phyloP scores from a whole-genome alignment of 139 green algal genomes.

The Volvox africanus region DNA sequence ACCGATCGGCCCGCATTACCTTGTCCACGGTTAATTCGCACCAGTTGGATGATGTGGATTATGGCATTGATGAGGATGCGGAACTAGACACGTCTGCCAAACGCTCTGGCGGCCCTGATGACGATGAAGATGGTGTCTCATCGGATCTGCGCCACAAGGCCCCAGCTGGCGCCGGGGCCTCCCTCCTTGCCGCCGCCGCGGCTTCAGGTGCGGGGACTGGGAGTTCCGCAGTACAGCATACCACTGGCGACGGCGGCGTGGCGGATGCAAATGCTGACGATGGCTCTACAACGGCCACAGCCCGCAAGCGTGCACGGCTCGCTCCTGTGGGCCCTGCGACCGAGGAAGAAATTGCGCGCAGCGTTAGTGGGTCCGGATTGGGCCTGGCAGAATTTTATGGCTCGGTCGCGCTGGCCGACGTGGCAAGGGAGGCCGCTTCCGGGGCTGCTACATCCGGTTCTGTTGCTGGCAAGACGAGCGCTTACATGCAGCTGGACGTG shows the following conservation, averaged over 20 bases:
- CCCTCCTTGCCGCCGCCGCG: not conserved
- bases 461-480: no score
- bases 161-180: not conserved
- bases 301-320: slow-evolving; percentile 10
- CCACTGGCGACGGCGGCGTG: not conserved
- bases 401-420: not conserved
- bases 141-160: slow-evolving; percentile 13
- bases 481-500: no score
- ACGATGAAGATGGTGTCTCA: not conserved
- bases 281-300: not conserved
- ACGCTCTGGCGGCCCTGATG: not conserved
- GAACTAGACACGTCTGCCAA: not conserved
- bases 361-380: not conserved
- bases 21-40: not conserved
- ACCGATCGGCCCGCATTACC: not conserved
- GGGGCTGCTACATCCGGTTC: no score
- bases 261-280: not conserved
- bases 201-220: not conserved
- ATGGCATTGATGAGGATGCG: not conserved
- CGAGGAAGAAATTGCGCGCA: not conserved
- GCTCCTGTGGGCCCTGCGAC: not conserved
- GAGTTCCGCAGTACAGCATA: not conserved
- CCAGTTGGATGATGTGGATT: not conserved
- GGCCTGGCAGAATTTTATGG: not conserved
- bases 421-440: not conserved